Evolutionary conservation across 2,329 filamentous ascomycete species (phyloP), one percentile per base, ranked within the genome.

Genomic region (Elsinoe fawcettii): DNA sequence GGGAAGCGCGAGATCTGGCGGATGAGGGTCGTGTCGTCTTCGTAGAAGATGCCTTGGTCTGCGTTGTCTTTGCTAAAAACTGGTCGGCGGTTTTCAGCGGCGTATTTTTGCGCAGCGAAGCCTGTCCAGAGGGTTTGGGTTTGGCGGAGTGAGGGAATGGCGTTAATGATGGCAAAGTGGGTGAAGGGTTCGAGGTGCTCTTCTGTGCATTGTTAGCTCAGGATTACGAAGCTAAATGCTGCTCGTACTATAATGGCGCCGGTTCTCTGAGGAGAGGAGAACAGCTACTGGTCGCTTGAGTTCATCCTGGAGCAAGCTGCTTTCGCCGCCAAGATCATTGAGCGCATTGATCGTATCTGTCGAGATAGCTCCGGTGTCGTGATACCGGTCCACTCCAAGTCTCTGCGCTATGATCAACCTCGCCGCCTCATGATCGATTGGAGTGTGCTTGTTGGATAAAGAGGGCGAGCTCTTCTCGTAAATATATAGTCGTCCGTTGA

Each of bases 371-470:
- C 72, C 68, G 49, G 76, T 65, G 22, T 68, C 65, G 62, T 80
- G 76, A 66, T 73, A 79, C 56, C 73, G 70, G 55, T 77, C 75
- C 32, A 80, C 68, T 16, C 76, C 77, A 23, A 78, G 71, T 63
- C 76, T 69, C 66, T 78, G 74, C 51, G 77, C 77, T 59, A 80
- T 64, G 51, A 80, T 72, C 58, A 80, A 66, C 65, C 77, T 71
- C 62, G 77, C 75, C 37, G 73, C 73, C 56, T 74, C 70, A 14
- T 56, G 51, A 37, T 18, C 49, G n/a, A 57, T 47, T 18, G 36
- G 55, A 37, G 37, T 43, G 37, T 56, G 36, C 11, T 55, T 49
- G 22, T 59, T 47, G 12, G 59, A 60, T 12, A 51, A 25, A 44
- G 53, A 57, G 59, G 34, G 60, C 9, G 51, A 60, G 47, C 58